phyloP scores from a whole-genome alignment of 1,284 basidiomycete genomes.

The Lentinula novae-zelandiae region DNA sequence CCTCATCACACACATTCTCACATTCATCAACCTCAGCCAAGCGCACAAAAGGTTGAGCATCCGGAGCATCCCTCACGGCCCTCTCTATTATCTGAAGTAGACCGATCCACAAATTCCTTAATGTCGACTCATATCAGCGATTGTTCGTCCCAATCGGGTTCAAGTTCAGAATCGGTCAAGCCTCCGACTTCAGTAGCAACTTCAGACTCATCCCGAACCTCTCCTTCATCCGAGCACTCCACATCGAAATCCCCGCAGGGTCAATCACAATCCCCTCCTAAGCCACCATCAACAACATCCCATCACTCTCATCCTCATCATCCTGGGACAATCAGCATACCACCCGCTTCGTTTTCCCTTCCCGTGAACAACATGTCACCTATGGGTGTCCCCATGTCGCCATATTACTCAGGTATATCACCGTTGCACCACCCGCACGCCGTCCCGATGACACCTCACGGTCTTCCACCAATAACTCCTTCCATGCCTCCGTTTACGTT shows the following conservation, averaged over 20 bases:
- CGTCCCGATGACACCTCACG: constrained; percentile 56
- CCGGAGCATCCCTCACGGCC: background rate
- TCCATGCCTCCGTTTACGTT: constrained; percentile 79
- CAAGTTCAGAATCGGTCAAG: constrained; percentile 12
- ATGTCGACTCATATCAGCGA: constrained; percentile 6
- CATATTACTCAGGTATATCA: constrained; percentile 29
- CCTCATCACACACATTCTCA: constrained; percentile 16
- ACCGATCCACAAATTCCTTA: constrained; percentile 6
- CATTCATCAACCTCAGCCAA: constrained; percentile 11
- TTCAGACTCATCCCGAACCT: constrained; percentile 7
- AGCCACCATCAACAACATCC: constrained; percentile 16
- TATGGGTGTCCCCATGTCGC: constrained; percentile 24
- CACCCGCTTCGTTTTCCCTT: constrained; percentile 47
- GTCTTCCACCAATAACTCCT: constrained; percentile 72
- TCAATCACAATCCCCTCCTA: background rate
- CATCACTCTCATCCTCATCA: constrained; percentile 51
- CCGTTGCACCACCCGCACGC: constrained; percentile 37
- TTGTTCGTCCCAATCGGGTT: constrained; percentile 18
- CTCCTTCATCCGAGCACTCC: constrained; percentile 6
- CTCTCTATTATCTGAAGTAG: constrained; percentile 2
- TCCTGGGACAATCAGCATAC: constrained; percentile 67
- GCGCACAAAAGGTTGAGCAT: background rate
- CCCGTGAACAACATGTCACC: constrained; percentile 29
- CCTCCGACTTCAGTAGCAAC: constrained; percentile 8
- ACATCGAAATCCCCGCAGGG: constrained; percentile 1